A percentile compares a stretch with the other conserved stretches of the same genome.
phyloP scores from a whole-genome alignment of 2,329 filamentous ascomycete species.

The Helotiales sp. region DNA sequence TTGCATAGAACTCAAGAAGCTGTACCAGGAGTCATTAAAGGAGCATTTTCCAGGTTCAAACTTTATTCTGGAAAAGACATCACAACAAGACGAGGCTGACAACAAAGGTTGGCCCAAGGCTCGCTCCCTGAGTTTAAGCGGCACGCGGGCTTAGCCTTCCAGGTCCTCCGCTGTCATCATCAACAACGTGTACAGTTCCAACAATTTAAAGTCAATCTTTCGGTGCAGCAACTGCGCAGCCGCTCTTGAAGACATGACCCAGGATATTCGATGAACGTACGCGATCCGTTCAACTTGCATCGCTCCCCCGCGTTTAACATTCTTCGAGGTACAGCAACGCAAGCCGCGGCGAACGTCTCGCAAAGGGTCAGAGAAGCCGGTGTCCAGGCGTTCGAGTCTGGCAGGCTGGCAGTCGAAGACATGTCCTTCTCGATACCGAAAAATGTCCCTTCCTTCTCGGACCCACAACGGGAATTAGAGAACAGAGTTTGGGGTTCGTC shows the following conservation, averaged over 20 bases:
- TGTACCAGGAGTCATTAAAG: too few relatives aligned
- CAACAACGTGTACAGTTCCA: slow-evolving; percentile 25
- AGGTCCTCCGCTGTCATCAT: neutral
- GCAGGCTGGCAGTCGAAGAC: slow-evolving; percentile 48
- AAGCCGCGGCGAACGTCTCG: slow-evolving; percentile 51
- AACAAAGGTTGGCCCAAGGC: neutral
- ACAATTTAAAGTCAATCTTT: slow-evolving; percentile 12
- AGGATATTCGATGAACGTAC: slow-evolving; percentile 43
- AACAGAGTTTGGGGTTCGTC: slow-evolving; percentile 68
- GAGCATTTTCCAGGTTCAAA: too few relatives aligned
- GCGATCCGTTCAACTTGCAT: slow-evolving; percentile 45
- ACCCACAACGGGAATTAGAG: slow-evolving; percentile 67
- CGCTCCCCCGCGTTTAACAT: slow-evolving; percentile 55
- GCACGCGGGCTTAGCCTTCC: slow-evolving; percentile 5
- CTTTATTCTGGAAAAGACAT: too few relatives aligned
- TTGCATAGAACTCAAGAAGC: neutral
- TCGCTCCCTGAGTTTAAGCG: slow-evolving; percentile 4
- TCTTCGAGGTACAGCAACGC: slow-evolving; percentile 54
- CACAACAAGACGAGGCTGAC: neutral
- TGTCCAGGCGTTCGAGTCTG: slow-evolving; percentile 53
- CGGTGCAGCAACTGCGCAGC: slow-evolving; percentile 26
- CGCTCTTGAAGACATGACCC: slow-evolving; percentile 38
- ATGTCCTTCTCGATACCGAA: slow-evolving; percentile 71
- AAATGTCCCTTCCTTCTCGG: slow-evolving; percentile 71
- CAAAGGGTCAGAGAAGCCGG: slow-evolving; percentile 56